phyloP scores from a whole-genome alignment of 305 asterid species.

The Fraxinus paxiana region DNA sequence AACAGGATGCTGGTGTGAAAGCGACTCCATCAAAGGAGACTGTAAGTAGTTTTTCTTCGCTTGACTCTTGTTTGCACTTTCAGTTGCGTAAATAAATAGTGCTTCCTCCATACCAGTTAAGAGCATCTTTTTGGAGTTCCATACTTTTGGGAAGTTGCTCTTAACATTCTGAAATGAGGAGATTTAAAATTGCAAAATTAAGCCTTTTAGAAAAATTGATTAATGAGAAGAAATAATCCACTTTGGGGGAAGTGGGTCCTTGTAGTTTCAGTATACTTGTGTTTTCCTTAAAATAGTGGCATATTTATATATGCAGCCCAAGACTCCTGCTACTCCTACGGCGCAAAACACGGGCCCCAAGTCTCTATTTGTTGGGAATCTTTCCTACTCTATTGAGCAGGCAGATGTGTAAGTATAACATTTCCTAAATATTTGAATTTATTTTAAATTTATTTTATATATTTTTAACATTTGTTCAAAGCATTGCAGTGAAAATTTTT shows the following conservation, averaged over 20 bases:
- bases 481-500: constrained; percentile 55
- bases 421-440: constrained; percentile 13
- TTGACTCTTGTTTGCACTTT: neutral
- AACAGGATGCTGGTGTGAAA: constrained; percentile 43
- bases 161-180: neutral
- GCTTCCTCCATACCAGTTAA: neutral
- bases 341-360: constrained; percentile 46
- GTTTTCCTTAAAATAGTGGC: neutral
- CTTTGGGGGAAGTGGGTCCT: neutral
- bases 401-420: constrained; percentile 57
- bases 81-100: neutral
- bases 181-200: neutral
- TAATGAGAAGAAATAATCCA: neutral
- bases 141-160: neutral
- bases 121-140: neutral
- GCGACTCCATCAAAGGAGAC: constrained; percentile 25
- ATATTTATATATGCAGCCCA: constrained; percentile 36
- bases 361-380: constrained; percentile 74
- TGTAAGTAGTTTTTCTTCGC: constrained; percentile 29
- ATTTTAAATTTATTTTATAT: neutral
- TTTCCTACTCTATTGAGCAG: constrained; percentile 51
- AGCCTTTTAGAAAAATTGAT: neutral
- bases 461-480: neutral
- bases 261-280: neutral
- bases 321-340: constrained; percentile 45